Evolutionary conservation across 1,139 yeast genomes (phyloP).

Genomic region (Suhomyces atakaporum): DNA sequence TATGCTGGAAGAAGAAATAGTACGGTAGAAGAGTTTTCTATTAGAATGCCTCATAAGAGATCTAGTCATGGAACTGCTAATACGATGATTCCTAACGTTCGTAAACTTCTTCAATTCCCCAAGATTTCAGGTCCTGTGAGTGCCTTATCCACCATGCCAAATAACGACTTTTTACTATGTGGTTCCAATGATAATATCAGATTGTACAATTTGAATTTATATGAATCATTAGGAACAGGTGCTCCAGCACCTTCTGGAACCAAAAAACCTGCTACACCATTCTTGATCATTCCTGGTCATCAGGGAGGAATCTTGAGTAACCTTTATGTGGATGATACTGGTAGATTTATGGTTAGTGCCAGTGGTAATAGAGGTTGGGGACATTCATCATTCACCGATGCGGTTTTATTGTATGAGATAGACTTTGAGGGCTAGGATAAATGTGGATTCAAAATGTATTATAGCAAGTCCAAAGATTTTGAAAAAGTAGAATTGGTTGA

Average conservation of each 20-base stretch:
- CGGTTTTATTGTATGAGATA: slow-evolving; percentile 78
- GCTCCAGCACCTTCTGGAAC: slow-evolving; percentile 20
- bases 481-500: background rate
- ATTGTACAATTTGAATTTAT: slow-evolving; percentile 69
- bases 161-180: slow-evolving; percentile 74
- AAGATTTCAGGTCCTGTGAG: slow-evolving; percentile 91
- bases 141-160: slow-evolving; percentile 78
- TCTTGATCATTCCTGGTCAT: slow-evolving; percentile 64
- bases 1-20: slow-evolving; percentile 91
- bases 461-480: slow-evolving; percentile 1
- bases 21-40: slow-evolving; percentile 79
- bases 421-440: slow-evolving; percentile 30
- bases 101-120: slow-evolving; percentile 72
- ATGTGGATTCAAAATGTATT: background rate
- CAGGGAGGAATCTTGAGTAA: slow-evolving; percentile 60
- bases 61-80: slow-evolving; percentile 21
- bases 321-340: slow-evolving; percentile 78
- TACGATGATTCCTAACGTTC: slow-evolving; percentile 46
- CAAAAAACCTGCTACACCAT: slow-evolving; percentile 52
- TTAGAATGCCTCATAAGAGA: slow-evolving; percentile 56
- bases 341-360: slow-evolving; percentile 84
- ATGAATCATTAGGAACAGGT: slow-evolving; percentile 28
- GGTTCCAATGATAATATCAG: slow-evolving; percentile 91
- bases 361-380: slow-evolving; percentile 97
- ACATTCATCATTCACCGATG: slow-evolving; percentile 76